phyloP scores from a whole-genome alignment of 1,284 basidiomycete genomes.

The Singerocomus rubriflavus region DNA sequence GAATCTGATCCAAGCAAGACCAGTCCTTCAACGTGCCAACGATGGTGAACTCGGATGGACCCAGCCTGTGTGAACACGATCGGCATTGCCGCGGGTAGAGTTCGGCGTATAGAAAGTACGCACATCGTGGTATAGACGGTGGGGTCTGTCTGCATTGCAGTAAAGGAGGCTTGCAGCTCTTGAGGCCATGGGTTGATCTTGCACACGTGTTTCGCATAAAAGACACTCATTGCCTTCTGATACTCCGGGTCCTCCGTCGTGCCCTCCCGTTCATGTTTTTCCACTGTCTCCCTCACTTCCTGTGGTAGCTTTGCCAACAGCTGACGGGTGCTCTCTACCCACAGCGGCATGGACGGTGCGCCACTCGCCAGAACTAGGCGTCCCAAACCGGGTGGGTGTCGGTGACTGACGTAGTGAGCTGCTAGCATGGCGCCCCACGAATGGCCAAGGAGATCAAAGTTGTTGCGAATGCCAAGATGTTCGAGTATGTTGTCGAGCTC shows the following conservation, averaged over 20 bases:
- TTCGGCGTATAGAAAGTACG: background rate
- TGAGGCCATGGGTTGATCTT: constrained; percentile 19
- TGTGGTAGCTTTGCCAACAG: constrained; percentile 18
- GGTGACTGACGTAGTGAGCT: constrained; percentile 32
- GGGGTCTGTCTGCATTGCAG: constrained; percentile 13
- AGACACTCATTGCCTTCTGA: constrained; percentile 20
- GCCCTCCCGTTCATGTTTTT: constrained; percentile 21
- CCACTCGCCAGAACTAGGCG: constrained; percentile 36
- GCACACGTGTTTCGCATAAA: constrained; percentile 23
- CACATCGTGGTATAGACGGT: constrained; percentile 19
- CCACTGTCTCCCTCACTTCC: constrained; percentile 21
- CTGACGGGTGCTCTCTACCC: constrained; percentile 17
- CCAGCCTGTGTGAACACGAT: constrained; percentile 13
- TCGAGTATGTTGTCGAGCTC: constrained; percentile 46
- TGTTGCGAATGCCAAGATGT: constrained; percentile 36
- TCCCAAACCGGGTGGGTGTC: constrained; percentile 39
- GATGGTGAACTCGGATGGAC: constrained; percentile 33
- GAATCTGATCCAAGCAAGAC: constrained; percentile 32
- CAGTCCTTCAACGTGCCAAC: constrained; percentile 33
- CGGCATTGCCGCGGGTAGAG: background rate
- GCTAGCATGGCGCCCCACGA: constrained; percentile 55
- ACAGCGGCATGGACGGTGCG: constrained; percentile 22
- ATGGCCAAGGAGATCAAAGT: constrained; percentile 46
- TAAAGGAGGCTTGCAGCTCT: constrained; percentile 14
- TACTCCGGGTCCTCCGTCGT: constrained; percentile 25